These are phyloP conservation scores for Peniophora sp. DNA, from an alignment of 1,284 basidiomycete species.

Conservation along the genomic window DNA sequence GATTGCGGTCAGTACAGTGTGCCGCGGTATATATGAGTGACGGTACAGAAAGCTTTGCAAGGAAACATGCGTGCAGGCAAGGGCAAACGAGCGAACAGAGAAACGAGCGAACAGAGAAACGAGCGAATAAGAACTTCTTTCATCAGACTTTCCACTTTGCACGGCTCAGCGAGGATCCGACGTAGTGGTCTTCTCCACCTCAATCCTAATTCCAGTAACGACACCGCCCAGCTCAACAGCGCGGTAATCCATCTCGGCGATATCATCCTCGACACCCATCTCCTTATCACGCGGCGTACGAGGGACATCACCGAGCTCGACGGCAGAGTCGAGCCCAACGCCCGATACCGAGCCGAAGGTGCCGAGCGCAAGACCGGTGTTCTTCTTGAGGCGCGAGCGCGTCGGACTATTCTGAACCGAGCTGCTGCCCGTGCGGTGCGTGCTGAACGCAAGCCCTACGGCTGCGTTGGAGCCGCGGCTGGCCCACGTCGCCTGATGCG, in stretches of 20 bases:
- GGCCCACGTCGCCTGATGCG: constrained; percentile 6
- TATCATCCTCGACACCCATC: constrained; percentile 25
- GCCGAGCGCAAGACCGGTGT: constrained; percentile 59
- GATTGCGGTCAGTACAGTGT: no score
- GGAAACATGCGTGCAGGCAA: no score
- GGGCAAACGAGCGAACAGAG: no score
- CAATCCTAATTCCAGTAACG: constrained; percentile 50
- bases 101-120: no score
- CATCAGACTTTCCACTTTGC: no score
- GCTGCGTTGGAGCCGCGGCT: constrained; percentile 21
- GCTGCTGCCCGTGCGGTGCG: constrained; percentile 13
- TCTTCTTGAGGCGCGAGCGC: constrained; percentile 22
- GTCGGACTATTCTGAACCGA: constrained; percentile 21
- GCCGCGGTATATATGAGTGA: no score
- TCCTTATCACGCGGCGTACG: constrained; percentile 21
- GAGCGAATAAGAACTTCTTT: no score
- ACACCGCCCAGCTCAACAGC: constrained; percentile 28
- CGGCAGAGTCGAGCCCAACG: constrained; percentile 16
- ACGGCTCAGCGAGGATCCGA: constrained; percentile 31
- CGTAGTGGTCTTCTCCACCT: constrained; percentile 47
- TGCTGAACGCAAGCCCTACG: background rate
- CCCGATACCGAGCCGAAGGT: constrained; percentile 55
- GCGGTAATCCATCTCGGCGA: constrained; percentile 16
- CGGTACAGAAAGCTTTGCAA: no score
- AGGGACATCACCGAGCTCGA: constrained; percentile 35